Evolutionary conservation across 2,329 filamentous ascomycete genomes (phyloP), one percentile per base, ranked within the genome.

Genomic region (Clonostachys chloroleuca): DNA sequence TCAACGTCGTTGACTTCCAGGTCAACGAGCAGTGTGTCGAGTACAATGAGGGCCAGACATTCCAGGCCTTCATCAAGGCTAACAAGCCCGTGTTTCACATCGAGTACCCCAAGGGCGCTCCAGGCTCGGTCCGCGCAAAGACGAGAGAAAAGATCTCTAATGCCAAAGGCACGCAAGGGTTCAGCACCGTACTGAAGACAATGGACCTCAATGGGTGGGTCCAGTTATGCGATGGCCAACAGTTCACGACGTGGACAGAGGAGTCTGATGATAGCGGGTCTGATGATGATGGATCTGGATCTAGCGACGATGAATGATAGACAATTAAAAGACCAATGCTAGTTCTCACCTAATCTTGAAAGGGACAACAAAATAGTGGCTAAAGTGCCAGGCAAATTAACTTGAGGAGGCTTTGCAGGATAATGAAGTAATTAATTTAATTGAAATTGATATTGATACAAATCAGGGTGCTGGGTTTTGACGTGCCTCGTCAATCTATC

Each of bases 21-120:
- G 83, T 89, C 54, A 86, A 87, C 61, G 85, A 89, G 68, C 75
- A 87, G 64, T 89, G 85, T 59, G 73, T 75, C 13, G 56, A 83
- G 57, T 79, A 79, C 53, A 50, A 65, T 5, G 83, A 87, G 59
- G 87, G 83, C 57, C 64, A 67, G 35, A 72, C 64, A 2, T 87
- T 81, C 59, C 62, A 66, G 4, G 63, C 73, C 4, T 87, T 87
- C 56, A 74, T 83, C 47, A 56, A 72, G 12, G 75, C 74, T 5
- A 70, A 72, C 30, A 87, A 87, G 61, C 83, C 84, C 3, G 84
- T 89, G 24, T 87, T 88, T 59, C 79, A 87, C 59, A 86, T 88
- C 52, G 85, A 89, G 65, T 88, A 88, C 56, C 81, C 81, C 5
- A 69, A 76, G 40, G 73, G 69, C 9, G 75, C 73, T 7, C 74